Base-by-base conservation (phyloP, 139 green algal genomes). In the Chlorella sp. region DNA sequence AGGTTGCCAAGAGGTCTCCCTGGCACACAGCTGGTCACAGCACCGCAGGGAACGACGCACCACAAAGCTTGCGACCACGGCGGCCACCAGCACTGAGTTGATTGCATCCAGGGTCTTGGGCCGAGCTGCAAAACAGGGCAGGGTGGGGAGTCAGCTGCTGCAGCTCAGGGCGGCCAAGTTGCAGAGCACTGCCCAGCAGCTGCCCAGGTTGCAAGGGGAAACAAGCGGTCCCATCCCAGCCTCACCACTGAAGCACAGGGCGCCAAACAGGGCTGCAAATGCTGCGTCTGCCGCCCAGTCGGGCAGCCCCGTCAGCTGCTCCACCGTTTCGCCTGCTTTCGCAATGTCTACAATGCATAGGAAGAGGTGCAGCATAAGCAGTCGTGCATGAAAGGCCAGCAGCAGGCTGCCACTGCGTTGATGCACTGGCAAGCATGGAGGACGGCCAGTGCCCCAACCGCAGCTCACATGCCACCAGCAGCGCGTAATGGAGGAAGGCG, bases 401-500 rank as follows among this genome's bases (percentile, higher is more conserved):
- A 67, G 60, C 60, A 32, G 2, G 20, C 60, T 32, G 3, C 28
- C 63, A 34, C 4, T 36, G 63, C 63, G 38, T 4, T 28, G 7
- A 51, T 51, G 63, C 15, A 11, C 13, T 9, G 63, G 28, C 23
- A 69, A 36, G 63, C 26, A 69, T 23, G 28, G 21, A 38, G 36
- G 3, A 71, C 17, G 13, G 12, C 1, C 64, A 21, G n/a, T n/a
- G n/a, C n/a, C n/a, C n/a, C n/a, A 41, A 0, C 30, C 12, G 28
- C 16, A 28, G 69, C 36, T 69, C 71, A 92, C 88, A 94, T 41
- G 92, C 94, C 12, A 97, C 94, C 32, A 97, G 89, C 30, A 97
- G 84, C 1, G 89, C 80, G 64, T 95, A 95, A 86, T 96, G 93
- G 39, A 97, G 90, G 74, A 96, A 92, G 3, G 95, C 23, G 81